Evolutionary conservation across 2,329 filamentous ascomycete species (phyloP), one percentile per base, ranked within the genome.

Genomic region (Stagonosporopsis tanaceti): DNA sequence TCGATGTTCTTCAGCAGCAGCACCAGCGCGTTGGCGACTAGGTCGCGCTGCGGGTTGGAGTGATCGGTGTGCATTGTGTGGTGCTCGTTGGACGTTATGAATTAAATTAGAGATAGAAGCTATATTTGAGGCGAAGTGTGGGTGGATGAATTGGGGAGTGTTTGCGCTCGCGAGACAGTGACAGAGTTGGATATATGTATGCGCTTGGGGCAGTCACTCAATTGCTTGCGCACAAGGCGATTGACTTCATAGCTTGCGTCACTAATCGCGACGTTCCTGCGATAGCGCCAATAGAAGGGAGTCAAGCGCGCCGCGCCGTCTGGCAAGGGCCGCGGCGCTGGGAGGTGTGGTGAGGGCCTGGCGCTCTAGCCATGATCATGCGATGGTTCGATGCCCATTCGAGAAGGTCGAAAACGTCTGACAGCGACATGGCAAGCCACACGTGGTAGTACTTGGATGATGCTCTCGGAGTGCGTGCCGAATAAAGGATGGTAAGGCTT

Each of bases 211-310:
- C 32, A 34, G 32, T 34, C 14, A 34, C 32, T 14, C 32, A 14
- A 34, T 34, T 34, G 32, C 14, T 34, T 7, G 12, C 15, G 14
- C 14, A 34, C 14, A 34, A n/a, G 32, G 15, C 15, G 32, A 34
- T 34, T n/a, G 14, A 35, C 7, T 39, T 28, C 53, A 47, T 32
- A 41, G 47, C 41, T 25, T 56, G 53, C 47, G 47, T 56, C 53
- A 50, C 40, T 25, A n/a, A 17, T 20, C 2, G 35, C 6, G 15
- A 34, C 25, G 53, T 46, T 50, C 34, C 22, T 47, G 47, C 42
- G 24, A 37, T 46, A 50, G 41, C 47, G 41, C 53, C 53, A 46
- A 46, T 50, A 14, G 15, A 15, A 35, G 24, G 35, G 22, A 30
- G 40, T 52, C 24, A 34, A 52, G 48, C 24, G 48, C 37, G 46